phyloP scores from a whole-genome alignment of 2,329 filamentous ascomycete genomes.

The Nakataea oryzae region DNA sequence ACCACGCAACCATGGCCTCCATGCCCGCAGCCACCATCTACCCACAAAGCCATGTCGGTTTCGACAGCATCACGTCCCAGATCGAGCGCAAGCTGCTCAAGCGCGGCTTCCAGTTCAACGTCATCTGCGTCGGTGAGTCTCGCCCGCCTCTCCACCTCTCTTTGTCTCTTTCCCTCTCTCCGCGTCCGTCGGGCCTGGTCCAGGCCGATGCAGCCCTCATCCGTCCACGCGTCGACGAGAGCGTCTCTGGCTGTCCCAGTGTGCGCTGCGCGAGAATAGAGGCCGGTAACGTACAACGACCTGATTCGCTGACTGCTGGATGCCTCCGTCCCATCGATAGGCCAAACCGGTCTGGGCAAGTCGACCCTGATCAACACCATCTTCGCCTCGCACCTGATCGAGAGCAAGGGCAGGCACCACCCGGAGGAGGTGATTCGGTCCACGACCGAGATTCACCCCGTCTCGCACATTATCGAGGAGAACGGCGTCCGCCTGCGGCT shows the following conservation, averaged over 20 bases:
- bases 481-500: constrained; percentile 94
- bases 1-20: constrained; percentile 36
- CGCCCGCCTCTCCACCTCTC: not conserved
- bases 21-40: constrained; percentile 66
- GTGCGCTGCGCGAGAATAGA: not conserved
- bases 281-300: not conserved
- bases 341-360: constrained; percentile 97
- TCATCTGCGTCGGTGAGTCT: constrained; percentile 87
- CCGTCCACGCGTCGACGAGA: not conserved
- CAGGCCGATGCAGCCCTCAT: not conserved
- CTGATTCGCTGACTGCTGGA: not conserved
- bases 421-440: constrained; percentile 89
- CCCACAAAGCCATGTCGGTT: constrained; percentile 97
- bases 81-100: constrained; percentile 99
- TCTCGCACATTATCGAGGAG: constrained; percentile 98
- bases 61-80: constrained; percentile 99
- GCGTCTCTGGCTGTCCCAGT: too few species aligned
- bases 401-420: constrained; percentile 90
- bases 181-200: not conserved
- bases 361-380: constrained; percentile 99
- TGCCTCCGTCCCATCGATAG: constrained; percentile 32
- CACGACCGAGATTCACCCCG: constrained; percentile 96
- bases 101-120: constrained; percentile 98
- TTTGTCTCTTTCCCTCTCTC: not conserved
- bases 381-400: constrained; percentile 98